These are phyloP conservation scores for Cryptococcus jaspeensis DNA, from an alignment of 1,284 basidiomycete genomes.

Conservation along the genomic window DNA sequence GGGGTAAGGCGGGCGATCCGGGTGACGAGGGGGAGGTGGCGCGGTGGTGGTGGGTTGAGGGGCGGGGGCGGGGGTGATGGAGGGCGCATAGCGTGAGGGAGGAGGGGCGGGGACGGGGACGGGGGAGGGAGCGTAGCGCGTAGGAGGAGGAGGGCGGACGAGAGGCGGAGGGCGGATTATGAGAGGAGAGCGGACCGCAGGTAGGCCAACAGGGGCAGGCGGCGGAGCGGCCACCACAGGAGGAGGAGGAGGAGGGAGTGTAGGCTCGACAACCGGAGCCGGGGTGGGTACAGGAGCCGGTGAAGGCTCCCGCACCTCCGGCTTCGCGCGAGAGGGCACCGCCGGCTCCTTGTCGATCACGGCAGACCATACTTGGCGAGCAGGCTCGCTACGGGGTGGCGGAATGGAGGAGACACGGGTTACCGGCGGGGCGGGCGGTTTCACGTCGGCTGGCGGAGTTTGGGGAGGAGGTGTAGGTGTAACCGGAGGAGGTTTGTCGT, in stretches of 20 bases:
- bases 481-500: slow-evolving; percentile 1
- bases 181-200: too few relatives aligned
- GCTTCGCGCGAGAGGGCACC: too few relatives aligned
- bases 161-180: slow-evolving; percentile 22
- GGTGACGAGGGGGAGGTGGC: slow-evolving; percentile 10
- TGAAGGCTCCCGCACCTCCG: too few relatives aligned
- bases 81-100: slow-evolving; percentile 9
- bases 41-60: slow-evolving; percentile 19
- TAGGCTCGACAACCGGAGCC: neutral
- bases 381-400: too few relatives aligned
- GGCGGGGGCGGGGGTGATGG: slow-evolving; percentile 16
- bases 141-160: slow-evolving; percentile 27
- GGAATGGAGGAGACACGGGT: too few relatives aligned
- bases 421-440: too few relatives aligned
- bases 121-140: neutral
- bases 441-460: neutral
- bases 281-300: neutral
- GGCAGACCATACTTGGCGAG: too few relatives aligned
- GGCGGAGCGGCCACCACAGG: slow-evolving; percentile 11
- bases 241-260: neutral
- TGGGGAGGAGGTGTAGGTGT: slow-evolving; percentile 15
- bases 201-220: slow-evolving; percentile 1
- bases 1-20: slow-evolving; percentile 21
- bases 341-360: too few relatives aligned
- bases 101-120: slow-evolving; percentile 24